Conservation (phyloP, 2,329 filamentous ascomycete species). For the Ceratocystis variospora region DNA sequence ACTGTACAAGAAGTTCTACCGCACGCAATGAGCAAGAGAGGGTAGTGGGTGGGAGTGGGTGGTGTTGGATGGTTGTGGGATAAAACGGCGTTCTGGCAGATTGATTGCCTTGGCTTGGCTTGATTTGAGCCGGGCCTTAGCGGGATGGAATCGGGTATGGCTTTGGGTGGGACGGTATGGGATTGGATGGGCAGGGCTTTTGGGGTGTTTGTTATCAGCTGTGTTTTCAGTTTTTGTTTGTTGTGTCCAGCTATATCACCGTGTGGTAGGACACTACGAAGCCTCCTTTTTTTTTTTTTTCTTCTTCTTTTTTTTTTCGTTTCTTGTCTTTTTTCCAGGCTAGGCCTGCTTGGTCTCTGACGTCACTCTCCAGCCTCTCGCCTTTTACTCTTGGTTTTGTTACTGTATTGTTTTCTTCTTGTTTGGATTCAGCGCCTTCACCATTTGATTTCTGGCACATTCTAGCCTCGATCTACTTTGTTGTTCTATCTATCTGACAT, state of each 20-base stretch:
- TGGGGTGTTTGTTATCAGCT: neutral
- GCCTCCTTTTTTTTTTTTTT: slow-evolving; percentile 9
- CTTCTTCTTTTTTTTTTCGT: neutral
- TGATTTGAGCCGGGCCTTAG: neutral
- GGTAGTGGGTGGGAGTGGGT: neutral
- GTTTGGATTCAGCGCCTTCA: neutral
- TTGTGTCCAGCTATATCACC: neutral
- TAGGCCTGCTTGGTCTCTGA: slow-evolving; percentile 1
- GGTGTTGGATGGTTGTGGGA: neutral
- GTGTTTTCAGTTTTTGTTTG: neutral
- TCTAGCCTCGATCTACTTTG: neutral
- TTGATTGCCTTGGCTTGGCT: neutral
- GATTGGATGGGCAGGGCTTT: neutral
- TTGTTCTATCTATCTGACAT: too few relatives aligned
- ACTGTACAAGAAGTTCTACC: slow-evolving; percentile 98
- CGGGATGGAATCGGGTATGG: neutral
- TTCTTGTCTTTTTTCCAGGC: neutral
- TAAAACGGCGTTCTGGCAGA: slow-evolving; percentile 4
- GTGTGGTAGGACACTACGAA: neutral
- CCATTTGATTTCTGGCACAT: neutral
- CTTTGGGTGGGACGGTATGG: neutral
- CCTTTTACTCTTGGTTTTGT: neutral
- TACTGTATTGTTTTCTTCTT: neutral
- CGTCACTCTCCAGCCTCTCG: neutral
- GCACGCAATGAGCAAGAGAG: slow-evolving; percentile 40